A percentile compares a stretch with the other conserved stretches of the same genome.
Evolutionary conservation across 768 basidiomycete species (phyloP).

Genomic region (Tubosaeta sp.): DNA sequence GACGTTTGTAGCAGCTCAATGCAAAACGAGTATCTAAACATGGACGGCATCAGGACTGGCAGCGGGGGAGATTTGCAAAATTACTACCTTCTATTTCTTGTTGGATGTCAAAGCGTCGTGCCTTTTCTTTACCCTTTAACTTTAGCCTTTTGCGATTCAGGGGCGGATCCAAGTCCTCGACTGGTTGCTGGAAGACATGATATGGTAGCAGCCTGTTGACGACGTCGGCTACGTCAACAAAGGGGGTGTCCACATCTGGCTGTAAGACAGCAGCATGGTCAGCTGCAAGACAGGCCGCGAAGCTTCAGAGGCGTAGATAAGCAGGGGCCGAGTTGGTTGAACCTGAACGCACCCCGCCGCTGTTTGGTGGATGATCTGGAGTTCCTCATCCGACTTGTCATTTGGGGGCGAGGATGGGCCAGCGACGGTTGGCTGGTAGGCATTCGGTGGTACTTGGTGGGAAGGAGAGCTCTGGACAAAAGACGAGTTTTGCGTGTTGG

Average conservation of each 20-base stretch:
- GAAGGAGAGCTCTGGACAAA: conserved; percentile 26
- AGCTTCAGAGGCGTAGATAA: conserved; percentile 36
- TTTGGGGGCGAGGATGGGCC: conserved; percentile 30
- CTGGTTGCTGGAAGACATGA: conserved; percentile 74
- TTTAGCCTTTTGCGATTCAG: conserved; percentile 34
- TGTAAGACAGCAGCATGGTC: conserved; percentile 60
- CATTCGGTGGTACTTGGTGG: conserved; percentile 4
- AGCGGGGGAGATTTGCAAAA: background rate
- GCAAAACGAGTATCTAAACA: conserved; percentile 65
- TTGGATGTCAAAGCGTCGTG: conserved; percentile 39
- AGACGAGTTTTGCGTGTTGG: conserved; percentile 25
- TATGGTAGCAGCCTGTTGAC: conserved; percentile 74
- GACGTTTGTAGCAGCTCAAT: conserved; percentile 59
- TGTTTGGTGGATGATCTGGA: conserved; percentile 41
- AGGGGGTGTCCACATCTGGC: conserved; percentile 70
- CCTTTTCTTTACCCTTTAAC: conserved; percentile 64
- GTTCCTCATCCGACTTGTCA: conserved; percentile 49
- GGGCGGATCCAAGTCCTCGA: conserved; percentile 50
- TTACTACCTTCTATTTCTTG: conserved; percentile 51
- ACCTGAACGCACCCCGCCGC: conserved; percentile 44
- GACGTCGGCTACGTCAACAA: conserved; percentile 56
- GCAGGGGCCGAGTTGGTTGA: background rate
- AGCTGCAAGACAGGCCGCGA: conserved; percentile 49
- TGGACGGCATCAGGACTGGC: conserved; percentile 2
- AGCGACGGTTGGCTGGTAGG: conserved; percentile 11